These are phyloP conservation scores for Barbarea vulgaris DNA, from an alignment of 345 rosid species.

Conservation along the genomic window DNA sequence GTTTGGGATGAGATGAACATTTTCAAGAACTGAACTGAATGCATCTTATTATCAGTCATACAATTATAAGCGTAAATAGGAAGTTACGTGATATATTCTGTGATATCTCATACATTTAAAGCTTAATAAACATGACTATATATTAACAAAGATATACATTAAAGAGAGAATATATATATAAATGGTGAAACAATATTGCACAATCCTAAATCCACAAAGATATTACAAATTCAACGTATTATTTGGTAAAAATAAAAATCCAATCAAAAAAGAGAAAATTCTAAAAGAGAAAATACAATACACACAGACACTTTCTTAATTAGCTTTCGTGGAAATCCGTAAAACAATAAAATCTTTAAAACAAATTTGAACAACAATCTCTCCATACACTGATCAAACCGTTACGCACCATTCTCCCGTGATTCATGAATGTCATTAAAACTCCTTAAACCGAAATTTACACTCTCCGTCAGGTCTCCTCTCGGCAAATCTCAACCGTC, in stretches of 20 bases:
- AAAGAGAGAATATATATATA: not conserved
- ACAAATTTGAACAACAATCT: constrained; percentile 37
- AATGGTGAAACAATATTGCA: not conserved
- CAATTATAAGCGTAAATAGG: not conserved
- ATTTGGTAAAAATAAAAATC: constrained; percentile 16
- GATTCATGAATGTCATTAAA: constrained; percentile 9
- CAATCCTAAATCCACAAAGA: constrained; percentile 5
- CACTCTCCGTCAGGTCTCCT: not conserved
- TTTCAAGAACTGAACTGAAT: not conserved
- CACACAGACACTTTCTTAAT: constrained; percentile 19
- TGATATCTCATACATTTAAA: not conserved
- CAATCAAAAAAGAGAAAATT: not conserved
- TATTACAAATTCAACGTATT: constrained; percentile 34
- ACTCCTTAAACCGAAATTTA: not conserved
- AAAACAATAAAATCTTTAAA: constrained; percentile 23
- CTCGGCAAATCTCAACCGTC: not conserved
- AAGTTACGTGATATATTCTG: not conserved
- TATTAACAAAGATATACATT: not conserved
- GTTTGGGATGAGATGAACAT: not conserved
- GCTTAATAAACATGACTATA: not conserved
- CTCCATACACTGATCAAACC: constrained; percentile 10
- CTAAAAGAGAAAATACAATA: not conserved
- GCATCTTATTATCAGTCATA: not conserved
- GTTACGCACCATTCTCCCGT: not conserved
- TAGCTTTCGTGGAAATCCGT: constrained; percentile 30